These are phyloP conservation scores for Sarocladiaceae sp. DNA, from an alignment of 2,329 filamentous ascomycete species.

Conservation along the genomic window DNA sequence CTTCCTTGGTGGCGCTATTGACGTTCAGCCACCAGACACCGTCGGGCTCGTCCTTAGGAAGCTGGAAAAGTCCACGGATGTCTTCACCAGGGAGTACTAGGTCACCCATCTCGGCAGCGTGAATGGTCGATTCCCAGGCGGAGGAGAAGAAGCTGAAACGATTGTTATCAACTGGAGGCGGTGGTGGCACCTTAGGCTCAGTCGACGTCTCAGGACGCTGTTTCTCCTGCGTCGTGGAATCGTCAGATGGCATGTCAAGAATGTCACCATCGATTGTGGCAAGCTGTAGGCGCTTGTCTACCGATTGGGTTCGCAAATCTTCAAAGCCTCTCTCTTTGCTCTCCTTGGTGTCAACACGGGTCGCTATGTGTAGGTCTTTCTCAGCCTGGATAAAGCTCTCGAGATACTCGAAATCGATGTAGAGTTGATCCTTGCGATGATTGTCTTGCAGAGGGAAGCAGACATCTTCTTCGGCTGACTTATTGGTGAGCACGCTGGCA, in stretches of 20 bases:
- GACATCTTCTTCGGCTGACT: constrained; percentile 77
- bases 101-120: constrained; percentile 81
- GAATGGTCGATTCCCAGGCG: constrained; percentile 86
- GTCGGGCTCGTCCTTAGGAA: constrained; percentile 56
- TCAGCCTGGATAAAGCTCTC: constrained; percentile 78
- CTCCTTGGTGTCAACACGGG: constrained; percentile 43
- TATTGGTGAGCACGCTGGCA: constrained; percentile 56
- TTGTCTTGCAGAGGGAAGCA: constrained; percentile 79
- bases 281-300: constrained; percentile 28
- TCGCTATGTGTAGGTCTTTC: constrained; percentile 27
- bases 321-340: constrained; percentile 33
- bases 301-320: constrained; percentile 23
- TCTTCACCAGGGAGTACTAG: constrained; percentile 84
- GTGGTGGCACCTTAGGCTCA: constrained; percentile 31
- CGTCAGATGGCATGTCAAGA: constrained; percentile 43
- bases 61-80: constrained; percentile 76
- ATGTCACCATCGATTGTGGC: constrained; percentile 52
- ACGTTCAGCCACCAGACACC: constrained; percentile 99
- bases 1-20: constrained; percentile 81
- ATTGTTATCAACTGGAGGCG: constrained; percentile 53
- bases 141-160: constrained; percentile 97
- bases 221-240: constrained; percentile 43
- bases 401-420: constrained; percentile 87
- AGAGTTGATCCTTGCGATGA: constrained; percentile 60
- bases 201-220: constrained; percentile 11